A percentile compares a stretch with the other conserved stretches of the same genome.
Evolutionary conservation across 179 eudicot genomes (phyloP).

Genomic region (Silene coronaria): DNA sequence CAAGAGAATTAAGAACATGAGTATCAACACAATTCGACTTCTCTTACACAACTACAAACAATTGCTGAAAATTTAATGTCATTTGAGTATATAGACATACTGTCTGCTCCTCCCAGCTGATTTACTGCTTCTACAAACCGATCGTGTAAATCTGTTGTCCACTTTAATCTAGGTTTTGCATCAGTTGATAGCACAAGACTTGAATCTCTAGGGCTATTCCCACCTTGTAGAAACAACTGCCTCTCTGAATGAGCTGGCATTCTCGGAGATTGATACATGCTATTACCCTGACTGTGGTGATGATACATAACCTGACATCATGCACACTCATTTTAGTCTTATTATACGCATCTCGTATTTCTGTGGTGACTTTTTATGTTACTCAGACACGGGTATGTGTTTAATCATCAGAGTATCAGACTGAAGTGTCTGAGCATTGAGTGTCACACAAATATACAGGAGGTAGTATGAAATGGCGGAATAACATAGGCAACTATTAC

Average conservation of each 20-base stretch:
- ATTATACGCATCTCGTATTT: slow-evolving; percentile 19
- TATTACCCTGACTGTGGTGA: slow-evolving; percentile 53
- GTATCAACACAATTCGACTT: slow-evolving; percentile 10
- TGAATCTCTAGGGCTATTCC: slow-evolving; percentile 54
- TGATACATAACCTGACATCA: slow-evolving; percentile 49
- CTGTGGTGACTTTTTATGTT: slow-evolving; percentile 18
- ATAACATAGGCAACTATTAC: too few species aligned
- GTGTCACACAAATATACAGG: too few species aligned
- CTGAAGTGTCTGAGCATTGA: too few species aligned
- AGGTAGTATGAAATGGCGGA: too few species aligned
- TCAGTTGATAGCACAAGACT: slow-evolving; percentile 88
- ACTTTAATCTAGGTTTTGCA: slow-evolving; percentile 86
- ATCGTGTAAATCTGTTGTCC: slow-evolving; percentile 87
- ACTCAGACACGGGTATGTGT: too few species aligned
- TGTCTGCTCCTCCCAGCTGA: slow-evolving; percentile 92
- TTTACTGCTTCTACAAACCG: slow-evolving; percentile 80
- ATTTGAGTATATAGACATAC: slow-evolving; percentile 37
- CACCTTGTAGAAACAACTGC: slow-evolving; percentile 66
- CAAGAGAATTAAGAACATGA: slow-evolving; percentile 6
- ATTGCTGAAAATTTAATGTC: background rate
- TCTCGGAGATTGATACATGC: slow-evolving; percentile 46
- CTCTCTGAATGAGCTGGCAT: slow-evolving; percentile 56
- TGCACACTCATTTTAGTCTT: slow-evolving; percentile 25
- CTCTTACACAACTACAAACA: slow-evolving; percentile 2
- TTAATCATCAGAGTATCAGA: too few species aligned